Base-by-base conservation (phyloP, 306 rosid genomes). In the Acacia acuminata region DNA sequence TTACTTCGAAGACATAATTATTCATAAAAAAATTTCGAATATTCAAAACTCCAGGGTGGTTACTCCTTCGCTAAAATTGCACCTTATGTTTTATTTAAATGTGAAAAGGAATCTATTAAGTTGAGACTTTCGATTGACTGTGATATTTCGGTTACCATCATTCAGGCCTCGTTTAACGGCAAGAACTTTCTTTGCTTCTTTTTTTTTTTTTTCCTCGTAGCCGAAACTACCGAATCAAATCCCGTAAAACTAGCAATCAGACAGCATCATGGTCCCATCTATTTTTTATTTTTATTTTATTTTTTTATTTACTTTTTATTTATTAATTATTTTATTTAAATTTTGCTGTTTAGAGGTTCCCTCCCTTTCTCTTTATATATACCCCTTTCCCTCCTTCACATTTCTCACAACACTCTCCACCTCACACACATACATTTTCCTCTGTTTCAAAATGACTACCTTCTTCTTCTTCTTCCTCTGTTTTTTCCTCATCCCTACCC, bases 161-260 rank as follows among this genome's bases (percentile, higher is more conserved):
- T 90, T 87, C 66, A 82, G 81, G 93, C 81, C 86, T 85, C 84
- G 88, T 92, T 95, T 88, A 91, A 93, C 92, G 94, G 96, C 93
- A 86, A 45, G 14, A 45, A 19, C 17, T 44, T 25, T 6, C 4
- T 24, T 24, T 24, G 2, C 8, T 22, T 32, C 4, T 13, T 22
- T 44, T 45, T 25, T 9, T 11, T 27, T 27, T 27, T 30, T 30
- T 30, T 30, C 32, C 30, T 22, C 27, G 1, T 13, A 68, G 73
- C 73, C 75, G 87, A 88, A 93, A 90, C 97, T 85, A 75, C 89
- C 94, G 36, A 82, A 22, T 43, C 48, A 83, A 86, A 76, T 82
- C 92, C 95, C 92, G 91, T 88, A 77, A 96, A 92, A 77, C 86
- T 90, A 80, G 94, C 89, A 95, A 92, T 92, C 93, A 85, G 88